A percentile compares a stretch with the other conserved stretches of the same genome.
Conservation (phyloP, 2,329 filamentous ascomycete species). For the Pestalotiopsis sp. region DNA sequence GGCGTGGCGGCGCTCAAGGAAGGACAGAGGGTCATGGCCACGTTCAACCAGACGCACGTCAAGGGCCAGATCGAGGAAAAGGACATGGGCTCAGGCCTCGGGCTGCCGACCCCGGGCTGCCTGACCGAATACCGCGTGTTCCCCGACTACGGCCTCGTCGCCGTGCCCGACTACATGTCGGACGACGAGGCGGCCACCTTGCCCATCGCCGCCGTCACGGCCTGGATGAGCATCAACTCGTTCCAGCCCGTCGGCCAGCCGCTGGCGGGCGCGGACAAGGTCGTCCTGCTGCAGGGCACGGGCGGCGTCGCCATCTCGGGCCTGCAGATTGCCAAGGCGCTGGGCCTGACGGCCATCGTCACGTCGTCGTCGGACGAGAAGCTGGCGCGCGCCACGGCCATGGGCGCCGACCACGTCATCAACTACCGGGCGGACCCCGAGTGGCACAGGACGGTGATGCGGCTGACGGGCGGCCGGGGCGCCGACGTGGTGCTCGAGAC, state of each 20-base stretch:
- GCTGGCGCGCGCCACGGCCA: conserved; percentile 44
- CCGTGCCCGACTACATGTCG: conserved; percentile 56
- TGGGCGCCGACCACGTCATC: conserved; percentile 55
- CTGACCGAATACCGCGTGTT: conserved; percentile 64
- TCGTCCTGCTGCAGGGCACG: conserved; percentile 56
- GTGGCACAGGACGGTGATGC: conserved; percentile 53
- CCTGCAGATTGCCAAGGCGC: conserved; percentile 55
- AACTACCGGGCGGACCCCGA: conserved; percentile 56
- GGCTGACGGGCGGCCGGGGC: conserved; percentile 45
- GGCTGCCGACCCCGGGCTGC: conserved; percentile 61
- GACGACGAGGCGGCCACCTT: conserved; percentile 63
- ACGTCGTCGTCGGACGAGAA: conserved; percentile 50
- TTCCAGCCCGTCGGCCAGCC: conserved; percentile 56
- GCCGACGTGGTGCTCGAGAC: conserved; percentile 60
- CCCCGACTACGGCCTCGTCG: conserved; percentile 56
- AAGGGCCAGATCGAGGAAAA: conserved; percentile 60
- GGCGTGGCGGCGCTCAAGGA: conserved; percentile 47
- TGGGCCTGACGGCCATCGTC: conserved; percentile 48
- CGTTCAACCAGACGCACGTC: conserved; percentile 61
- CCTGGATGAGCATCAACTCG: conserved; percentile 68
- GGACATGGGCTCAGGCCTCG: conserved; percentile 60
- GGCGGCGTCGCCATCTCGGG: conserved; percentile 55
- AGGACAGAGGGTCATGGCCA: conserved; percentile 69
- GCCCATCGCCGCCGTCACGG: conserved; percentile 64
- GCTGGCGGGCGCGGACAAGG: conserved; percentile 43